phyloP scores from a whole-genome alignment of 2,329 filamentous ascomycete species.

The Cladophialophora immunda region DNA sequence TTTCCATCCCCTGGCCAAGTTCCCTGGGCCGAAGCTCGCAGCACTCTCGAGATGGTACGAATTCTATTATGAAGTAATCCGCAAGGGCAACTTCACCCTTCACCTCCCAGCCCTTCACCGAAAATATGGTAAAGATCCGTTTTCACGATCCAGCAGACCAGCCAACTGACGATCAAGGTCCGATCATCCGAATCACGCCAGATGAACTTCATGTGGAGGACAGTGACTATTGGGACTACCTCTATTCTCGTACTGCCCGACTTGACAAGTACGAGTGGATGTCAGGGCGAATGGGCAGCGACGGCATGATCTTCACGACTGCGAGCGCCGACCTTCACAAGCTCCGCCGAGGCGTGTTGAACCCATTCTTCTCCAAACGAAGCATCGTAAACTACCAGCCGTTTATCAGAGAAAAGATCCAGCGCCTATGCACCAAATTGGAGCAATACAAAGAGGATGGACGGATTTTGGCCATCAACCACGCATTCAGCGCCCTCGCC shows the following conservation, averaged over 20 bases:
- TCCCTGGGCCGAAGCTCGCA: slow-evolving; percentile 47
- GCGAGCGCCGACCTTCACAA: slow-evolving; percentile 45
- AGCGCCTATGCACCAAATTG: slow-evolving; percentile 39
- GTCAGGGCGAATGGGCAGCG: slow-evolving; percentile 43
- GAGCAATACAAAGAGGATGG: slow-evolving; percentile 30
- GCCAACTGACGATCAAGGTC: slow-evolving; percentile 36
- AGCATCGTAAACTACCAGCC: slow-evolving; percentile 43
- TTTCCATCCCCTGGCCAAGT: slow-evolving; percentile 45
- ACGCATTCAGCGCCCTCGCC: slow-evolving; percentile 39
- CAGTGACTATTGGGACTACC: slow-evolving; percentile 43
- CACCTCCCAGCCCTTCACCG: slow-evolving; percentile 42
- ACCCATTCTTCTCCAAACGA: slow-evolving; percentile 47
- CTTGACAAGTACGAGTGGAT: slow-evolving; percentile 46
- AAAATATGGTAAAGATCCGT: slow-evolving; percentile 41
- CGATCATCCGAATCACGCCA: slow-evolving; percentile 47
- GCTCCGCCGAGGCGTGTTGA: slow-evolving; percentile 44
- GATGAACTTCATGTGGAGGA: slow-evolving; percentile 47
- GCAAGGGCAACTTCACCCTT: slow-evolving; percentile 40
- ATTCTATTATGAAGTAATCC: slow-evolving; percentile 43
- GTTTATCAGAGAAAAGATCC: slow-evolving; percentile 43
- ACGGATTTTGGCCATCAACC: slow-evolving; percentile 29
- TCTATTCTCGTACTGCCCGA: slow-evolving; percentile 45
- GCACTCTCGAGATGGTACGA: slow-evolving; percentile 44
- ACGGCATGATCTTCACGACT: slow-evolving; percentile 44
- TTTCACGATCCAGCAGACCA: neutral